Conservation (phyloP, 148 eudicot species). For the Fagopyrum esculentum region DNA sequence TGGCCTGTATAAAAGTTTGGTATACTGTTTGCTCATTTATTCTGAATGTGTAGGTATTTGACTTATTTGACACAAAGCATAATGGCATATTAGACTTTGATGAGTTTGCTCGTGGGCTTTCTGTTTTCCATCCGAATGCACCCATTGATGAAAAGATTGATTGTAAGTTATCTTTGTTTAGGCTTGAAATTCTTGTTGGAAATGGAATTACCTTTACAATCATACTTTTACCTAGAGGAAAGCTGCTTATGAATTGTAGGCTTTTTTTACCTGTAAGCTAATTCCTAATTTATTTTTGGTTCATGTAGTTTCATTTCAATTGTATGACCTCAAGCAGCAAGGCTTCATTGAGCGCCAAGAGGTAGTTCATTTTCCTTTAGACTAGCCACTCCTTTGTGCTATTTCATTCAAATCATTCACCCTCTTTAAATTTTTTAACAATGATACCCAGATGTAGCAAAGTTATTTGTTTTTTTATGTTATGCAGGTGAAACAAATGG, state of each 20-base stretch:
- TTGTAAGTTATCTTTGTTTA: slow-evolving; percentile 21
- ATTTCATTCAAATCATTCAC: neutral
- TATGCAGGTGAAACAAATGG: slow-evolving; percentile 65
- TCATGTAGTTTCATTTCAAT: slow-evolving; percentile 35
- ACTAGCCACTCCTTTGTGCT: neutral
- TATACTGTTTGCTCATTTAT: neutral
- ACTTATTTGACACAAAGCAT: slow-evolving; percentile 46
- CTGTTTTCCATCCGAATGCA: slow-evolving; percentile 54
- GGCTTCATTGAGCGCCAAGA: slow-evolving; percentile 37
- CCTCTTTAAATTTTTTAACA: neutral
- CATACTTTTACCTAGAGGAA: neutral
- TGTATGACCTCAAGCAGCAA: slow-evolving; percentile 31
- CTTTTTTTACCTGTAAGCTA: too few species aligned
- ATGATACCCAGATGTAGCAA: neutral
- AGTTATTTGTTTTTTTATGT: neutral
- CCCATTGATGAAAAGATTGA: slow-evolving; percentile 33
- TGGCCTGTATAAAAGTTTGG: too few species aligned
- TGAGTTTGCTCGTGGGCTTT: slow-evolving; percentile 43
- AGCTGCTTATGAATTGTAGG: neutral
- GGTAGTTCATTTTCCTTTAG: slow-evolving; percentile 17
- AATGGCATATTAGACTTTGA: slow-evolving; percentile 53
- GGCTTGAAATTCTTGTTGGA: neutral
- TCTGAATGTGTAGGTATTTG: slow-evolving; percentile 31
- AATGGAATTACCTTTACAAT: neutral
- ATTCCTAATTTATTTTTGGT: neutral